A percentile compares a stretch with the other conserved stretches of the same genome.
These are phyloP conservation scores for Calonectria honghensis DNA, from an alignment of 2,329 filamentous ascomycete species.

Conservation along the genomic window DNA sequence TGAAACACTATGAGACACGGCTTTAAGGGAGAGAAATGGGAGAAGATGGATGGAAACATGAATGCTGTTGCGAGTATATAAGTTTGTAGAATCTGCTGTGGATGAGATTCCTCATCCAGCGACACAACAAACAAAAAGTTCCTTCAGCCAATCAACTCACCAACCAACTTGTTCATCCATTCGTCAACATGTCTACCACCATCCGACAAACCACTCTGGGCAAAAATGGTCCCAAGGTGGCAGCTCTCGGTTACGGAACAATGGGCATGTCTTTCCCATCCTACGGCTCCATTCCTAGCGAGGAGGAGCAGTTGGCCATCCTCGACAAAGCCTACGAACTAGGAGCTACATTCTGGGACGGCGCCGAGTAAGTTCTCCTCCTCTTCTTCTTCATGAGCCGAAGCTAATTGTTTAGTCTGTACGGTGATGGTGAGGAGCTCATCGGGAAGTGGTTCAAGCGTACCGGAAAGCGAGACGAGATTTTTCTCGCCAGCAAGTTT, in stretches of 20 bases:
- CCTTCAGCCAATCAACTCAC: background rate
- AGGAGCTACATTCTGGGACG: conserved; percentile 70
- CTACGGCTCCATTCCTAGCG: conserved; percentile 58
- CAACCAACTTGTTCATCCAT: background rate
- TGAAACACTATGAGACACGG: conserved; percentile 4
- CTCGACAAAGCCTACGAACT: conserved; percentile 68
- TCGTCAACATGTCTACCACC: conserved; percentile 15
- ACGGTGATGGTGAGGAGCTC: conserved; percentile 67
- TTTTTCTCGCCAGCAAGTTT: conserved; percentile 66
- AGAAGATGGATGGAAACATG: background rate
- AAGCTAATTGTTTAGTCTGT: conserved; percentile 53
- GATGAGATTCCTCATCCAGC: background rate
- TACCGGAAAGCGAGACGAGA: conserved; percentile 63
- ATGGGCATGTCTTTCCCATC: conserved; percentile 64
- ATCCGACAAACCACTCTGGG: conserved; percentile 59
- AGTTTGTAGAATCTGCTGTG: background rate
- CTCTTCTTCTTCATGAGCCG: background rate
- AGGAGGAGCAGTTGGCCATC: conserved; percentile 68
- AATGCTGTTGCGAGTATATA: conserved; percentile 12
- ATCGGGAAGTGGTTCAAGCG: conserved; percentile 68
- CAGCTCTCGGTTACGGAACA: conserved; percentile 69
- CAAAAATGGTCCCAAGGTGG: conserved; percentile 69
- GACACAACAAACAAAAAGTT: background rate
- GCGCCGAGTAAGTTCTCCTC: conserved; percentile 55
- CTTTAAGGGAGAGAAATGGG: background rate